Conservation (phyloP, 148 eudicot genomes). For the Persicaria tinctoria region DNA sequence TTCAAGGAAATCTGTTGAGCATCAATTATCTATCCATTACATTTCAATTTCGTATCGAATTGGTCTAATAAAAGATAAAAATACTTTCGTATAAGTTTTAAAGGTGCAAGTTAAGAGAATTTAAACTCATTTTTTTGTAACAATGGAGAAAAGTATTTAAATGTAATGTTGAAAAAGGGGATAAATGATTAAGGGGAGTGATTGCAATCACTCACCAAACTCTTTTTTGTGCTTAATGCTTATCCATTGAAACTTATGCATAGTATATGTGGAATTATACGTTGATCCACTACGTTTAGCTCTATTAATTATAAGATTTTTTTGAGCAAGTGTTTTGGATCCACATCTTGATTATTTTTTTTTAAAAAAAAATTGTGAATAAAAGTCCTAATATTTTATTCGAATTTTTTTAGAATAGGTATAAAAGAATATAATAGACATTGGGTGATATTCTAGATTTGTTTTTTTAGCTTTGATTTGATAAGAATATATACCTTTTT, state of each 20-base stretch:
- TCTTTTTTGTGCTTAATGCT: not conserved
- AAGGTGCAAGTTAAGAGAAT: too few relatives aligned
- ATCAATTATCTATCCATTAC: not conserved
- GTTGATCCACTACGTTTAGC: not conserved
- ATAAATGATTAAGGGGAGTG: not conserved
- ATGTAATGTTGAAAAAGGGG: not conserved
- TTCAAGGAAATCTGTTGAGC: not conserved
- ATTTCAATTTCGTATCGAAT: too few relatives aligned
- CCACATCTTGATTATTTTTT: too few relatives aligned
- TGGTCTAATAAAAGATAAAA: not conserved
- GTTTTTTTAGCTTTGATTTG: too few relatives aligned
- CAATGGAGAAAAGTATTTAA: not conserved
- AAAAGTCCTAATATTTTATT: too few relatives aligned
- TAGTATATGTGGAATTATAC: not conserved
- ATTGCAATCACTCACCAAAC: constrained; percentile 3
- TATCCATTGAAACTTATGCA: not conserved
- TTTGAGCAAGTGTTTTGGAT: not conserved
- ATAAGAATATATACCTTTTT: not conserved
- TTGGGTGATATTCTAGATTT: too few relatives aligned
- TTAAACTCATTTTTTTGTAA: not conserved
- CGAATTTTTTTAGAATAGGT: not conserved
- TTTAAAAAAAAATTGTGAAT: too few relatives aligned
- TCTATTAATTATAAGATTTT: too few relatives aligned
- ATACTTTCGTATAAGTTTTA: not conserved
- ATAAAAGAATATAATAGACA: too few relatives aligned